phyloP scores from a whole-genome alignment of 352 stramenopile species.

The Phytophthora ohioensis region DNA sequence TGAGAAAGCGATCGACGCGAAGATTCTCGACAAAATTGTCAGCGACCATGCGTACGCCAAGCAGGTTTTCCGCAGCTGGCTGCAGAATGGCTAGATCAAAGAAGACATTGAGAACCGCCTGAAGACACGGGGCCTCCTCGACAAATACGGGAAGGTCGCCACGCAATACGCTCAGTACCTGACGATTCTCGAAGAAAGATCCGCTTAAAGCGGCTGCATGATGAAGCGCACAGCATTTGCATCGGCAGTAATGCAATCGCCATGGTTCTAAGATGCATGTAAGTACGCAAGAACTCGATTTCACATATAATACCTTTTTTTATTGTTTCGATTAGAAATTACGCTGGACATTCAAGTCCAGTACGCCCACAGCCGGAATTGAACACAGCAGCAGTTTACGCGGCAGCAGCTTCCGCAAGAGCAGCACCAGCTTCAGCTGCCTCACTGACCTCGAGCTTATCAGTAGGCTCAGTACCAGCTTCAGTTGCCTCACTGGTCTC shows the following conservation, averaged over 20 bases:
- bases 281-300: not conserved
- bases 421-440: not conserved
- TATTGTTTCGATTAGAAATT: slow-evolving; percentile 24
- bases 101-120: slow-evolving; percentile 30
- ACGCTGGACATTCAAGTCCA: slow-evolving; percentile 1
- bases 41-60: slow-evolving; percentile 26
- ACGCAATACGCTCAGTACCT: slow-evolving; percentile 30
- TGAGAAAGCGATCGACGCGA: slow-evolving; percentile 8
- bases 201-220: not conserved
- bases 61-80: slow-evolving; percentile 25
- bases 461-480: not conserved
- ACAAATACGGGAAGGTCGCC: slow-evolving; percentile 25
- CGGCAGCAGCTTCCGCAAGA: slow-evolving; percentile 16
- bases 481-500: not conserved
- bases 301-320: slow-evolving; percentile 26
- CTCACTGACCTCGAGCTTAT: not conserved
- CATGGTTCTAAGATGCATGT: not conserved
- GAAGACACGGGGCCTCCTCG: not conserved
- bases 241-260: not conserved
- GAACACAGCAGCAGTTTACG: slow-evolving; percentile 16
- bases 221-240: not conserved
- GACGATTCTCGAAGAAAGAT: slow-evolving; percentile 11
- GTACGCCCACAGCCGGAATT: not conserved
- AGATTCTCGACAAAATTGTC: slow-evolving; percentile 25
- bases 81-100: slow-evolving; percentile 29